These are phyloP conservation scores for Trametes punicea DNA, from an alignment of 768 basidiomycete species.

Conservation along the genomic window DNA sequence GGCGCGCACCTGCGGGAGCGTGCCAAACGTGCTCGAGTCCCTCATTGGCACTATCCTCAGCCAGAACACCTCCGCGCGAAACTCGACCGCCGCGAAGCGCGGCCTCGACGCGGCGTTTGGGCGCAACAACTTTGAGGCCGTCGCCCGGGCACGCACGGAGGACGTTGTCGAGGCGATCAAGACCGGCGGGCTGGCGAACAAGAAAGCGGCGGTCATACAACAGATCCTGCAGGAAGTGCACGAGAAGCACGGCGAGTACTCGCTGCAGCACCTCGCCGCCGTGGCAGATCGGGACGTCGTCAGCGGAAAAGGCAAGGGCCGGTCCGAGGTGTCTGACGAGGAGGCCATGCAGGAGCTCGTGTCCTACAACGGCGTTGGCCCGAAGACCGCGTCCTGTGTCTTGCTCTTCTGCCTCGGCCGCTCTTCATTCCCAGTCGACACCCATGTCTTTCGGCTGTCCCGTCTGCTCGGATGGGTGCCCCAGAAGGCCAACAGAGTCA, in stretches of 20 bases:
- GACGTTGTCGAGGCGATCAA: slow-evolving; percentile 49
- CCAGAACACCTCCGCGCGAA: slow-evolving; percentile 52
- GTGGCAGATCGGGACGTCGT: slow-evolving; percentile 23
- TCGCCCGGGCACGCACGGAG: slow-evolving; percentile 41
- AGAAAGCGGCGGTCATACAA: slow-evolving; percentile 56
- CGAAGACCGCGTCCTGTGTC: slow-evolving; percentile 63
- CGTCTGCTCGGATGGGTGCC: slow-evolving; percentile 53
- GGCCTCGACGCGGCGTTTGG: slow-evolving; percentile 48
- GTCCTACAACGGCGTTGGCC: slow-evolving; percentile 55
- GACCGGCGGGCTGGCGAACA: slow-evolving; percentile 56
- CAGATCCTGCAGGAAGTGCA: slow-evolving; percentile 42
- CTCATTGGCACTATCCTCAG: slow-evolving; percentile 59
- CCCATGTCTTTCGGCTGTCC: slow-evolving; percentile 55
- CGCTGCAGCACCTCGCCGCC: slow-evolving; percentile 51
- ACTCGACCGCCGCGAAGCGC: slow-evolving; percentile 49
- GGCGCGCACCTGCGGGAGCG: slow-evolving; percentile 43
- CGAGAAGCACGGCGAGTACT: slow-evolving; percentile 47
- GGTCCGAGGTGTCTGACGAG: slow-evolving; percentile 36
- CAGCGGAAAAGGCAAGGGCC: slow-evolving; percentile 14
- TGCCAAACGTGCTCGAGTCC: slow-evolving; percentile 53
- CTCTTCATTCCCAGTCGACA: slow-evolving; percentile 63
- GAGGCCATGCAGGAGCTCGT: slow-evolving; percentile 57
- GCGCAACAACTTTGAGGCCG: slow-evolving; percentile 45
- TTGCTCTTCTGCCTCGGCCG: slow-evolving; percentile 57
- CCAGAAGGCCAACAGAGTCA: slow-evolving; percentile 42